phyloP scores from a whole-genome alignment of 805 yeast genomes.

The Myxozyma nipponensis region DNA sequence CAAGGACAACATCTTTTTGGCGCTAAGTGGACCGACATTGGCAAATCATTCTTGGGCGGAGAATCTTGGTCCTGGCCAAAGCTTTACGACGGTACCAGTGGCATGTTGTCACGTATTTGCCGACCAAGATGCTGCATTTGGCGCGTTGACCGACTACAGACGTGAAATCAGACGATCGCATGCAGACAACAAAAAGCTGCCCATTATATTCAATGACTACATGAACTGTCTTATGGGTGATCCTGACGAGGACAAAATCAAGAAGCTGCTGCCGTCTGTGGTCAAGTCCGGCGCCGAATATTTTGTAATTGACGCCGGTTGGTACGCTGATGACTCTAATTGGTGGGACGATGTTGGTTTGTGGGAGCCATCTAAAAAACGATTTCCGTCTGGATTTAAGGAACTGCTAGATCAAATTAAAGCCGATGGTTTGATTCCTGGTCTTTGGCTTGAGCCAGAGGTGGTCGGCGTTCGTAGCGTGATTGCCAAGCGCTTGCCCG shows the following conservation, averaged over 20 bases:
- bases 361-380: constrained; percentile 1
- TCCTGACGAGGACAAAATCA: background rate
- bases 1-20: too few species aligned
- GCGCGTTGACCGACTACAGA: background rate
- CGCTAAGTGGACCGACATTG: too few species aligned
- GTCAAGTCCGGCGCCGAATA: background rate
- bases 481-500: background rate
- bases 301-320: background rate
- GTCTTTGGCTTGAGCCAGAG: background rate
- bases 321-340: background rate
- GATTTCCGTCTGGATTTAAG: constrained; percentile 1
- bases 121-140: background rate
- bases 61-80: background rate
- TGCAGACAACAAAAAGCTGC: background rate
- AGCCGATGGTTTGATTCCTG: background rate
- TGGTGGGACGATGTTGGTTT: background rate
- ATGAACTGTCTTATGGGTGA: constrained; percentile 2
- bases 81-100: background rate
- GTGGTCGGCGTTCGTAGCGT: background rate
- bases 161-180: background rate
- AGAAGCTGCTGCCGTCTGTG: background rate
- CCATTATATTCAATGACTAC: constrained; percentile 1
- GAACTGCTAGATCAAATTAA: background rate
- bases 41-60: too few species aligned
- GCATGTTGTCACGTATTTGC: background rate